phyloP scores from a whole-genome alignment of 75 land plant genomes.

The Cunninghamia lanceolata region DNA sequence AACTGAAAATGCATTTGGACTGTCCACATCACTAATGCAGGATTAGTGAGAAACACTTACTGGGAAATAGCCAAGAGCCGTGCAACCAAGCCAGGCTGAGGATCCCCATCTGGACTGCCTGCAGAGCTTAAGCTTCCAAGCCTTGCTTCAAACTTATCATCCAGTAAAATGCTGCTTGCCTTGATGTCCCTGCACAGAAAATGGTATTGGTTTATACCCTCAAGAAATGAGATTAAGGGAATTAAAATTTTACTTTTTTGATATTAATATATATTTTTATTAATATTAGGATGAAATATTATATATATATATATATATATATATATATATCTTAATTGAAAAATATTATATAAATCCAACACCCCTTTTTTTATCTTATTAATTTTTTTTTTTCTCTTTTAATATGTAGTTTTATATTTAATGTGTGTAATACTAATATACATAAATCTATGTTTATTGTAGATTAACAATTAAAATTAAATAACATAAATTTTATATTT shows the following conservation, averaged over 20 bases:
- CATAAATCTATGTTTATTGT: too few relatives aligned
- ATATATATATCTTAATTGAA: too few relatives aligned
- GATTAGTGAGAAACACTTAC: conserved; percentile 11
- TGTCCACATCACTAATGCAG: neutral
- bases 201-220: neutral
- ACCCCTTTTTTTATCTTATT: too few relatives aligned
- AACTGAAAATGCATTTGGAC: neutral
- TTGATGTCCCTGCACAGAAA: conserved; percentile 25
- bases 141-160: conserved; percentile 32
- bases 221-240: neutral
- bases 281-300: neutral
- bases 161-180: conserved; percentile 32
- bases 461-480: too few relatives aligned
- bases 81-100: conserved; percentile 19
- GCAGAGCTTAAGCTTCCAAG: conserved; percentile 33
- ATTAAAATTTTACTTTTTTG: neutral
- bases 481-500: too few relatives aligned
- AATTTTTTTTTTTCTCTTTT: too few relatives aligned
- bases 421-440: too few relatives aligned
- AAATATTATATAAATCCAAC: too few relatives aligned
- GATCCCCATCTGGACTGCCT: conserved; percentile 11
- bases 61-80: conserved; percentile 20
- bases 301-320: neutral
- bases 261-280: neutral
- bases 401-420: too few relatives aligned